These are phyloP conservation scores for Emmonsia crescens DNA, from an alignment of 2,329 filamentous ascomycete genomes.

Conservation along the genomic window DNA sequence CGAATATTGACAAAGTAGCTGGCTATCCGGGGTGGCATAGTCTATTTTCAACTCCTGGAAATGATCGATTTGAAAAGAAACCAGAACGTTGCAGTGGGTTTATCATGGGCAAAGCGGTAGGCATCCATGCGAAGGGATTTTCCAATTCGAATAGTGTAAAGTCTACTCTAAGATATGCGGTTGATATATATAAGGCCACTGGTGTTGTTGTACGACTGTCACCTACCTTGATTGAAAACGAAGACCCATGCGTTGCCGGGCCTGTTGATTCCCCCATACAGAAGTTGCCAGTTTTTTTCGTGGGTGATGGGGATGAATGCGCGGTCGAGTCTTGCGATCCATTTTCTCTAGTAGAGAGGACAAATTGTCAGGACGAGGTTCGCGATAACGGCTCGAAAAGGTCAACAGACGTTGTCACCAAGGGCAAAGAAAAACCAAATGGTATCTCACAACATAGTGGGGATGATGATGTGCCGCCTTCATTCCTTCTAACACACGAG, in stretches of 20 bases:
- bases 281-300: neutral
- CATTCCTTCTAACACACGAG: neutral
- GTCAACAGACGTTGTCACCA: neutral
- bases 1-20: neutral
- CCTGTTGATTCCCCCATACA: neutral
- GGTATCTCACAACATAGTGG: neutral
- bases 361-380: neutral
- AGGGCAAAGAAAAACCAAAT: neutral
- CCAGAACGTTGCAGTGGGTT: neutral
- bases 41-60: neutral
- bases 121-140: neutral
- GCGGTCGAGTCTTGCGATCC: slow-evolving; percentile 5
- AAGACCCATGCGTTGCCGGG: neutral
- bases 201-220: neutral
- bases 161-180: neutral
- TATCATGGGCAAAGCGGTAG: neutral
- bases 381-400: neutral
- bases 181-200: neutral
- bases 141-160: neutral
- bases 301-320: neutral
- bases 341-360: neutral
- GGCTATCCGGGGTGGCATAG: neutral
- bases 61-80: neutral
- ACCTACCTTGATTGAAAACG: neutral
- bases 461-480: neutral